Conservation (phyloP, 2,329 filamentous ascomycete genomes). For the Ascochyta rabiei region DNA sequence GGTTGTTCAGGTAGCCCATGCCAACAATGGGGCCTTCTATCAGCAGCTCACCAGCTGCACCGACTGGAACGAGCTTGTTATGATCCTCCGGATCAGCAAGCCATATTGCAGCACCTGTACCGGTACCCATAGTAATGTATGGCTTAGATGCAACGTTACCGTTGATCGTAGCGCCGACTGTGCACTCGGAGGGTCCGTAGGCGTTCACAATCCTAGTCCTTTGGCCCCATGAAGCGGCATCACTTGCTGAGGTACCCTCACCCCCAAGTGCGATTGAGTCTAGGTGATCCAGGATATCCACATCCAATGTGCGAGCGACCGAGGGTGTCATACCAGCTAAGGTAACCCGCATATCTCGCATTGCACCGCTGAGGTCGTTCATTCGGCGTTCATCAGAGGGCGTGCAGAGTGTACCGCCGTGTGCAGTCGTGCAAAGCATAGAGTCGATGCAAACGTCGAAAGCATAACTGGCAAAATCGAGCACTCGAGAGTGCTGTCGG, state of each 20-base stretch:
- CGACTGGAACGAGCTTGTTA: conserved; percentile 45
- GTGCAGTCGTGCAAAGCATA: conserved; percentile 43
- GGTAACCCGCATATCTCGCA: conserved; percentile 44
- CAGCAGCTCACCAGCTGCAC: conserved; percentile 60
- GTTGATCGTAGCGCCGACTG: conserved; percentile 45
- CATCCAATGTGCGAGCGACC: conserved; percentile 45
- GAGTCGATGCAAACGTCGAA: conserved; percentile 48
- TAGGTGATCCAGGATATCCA: conserved; percentile 49
- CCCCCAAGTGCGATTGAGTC: conserved; percentile 53
- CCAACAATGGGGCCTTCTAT: conserved; percentile 63
- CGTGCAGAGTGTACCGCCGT: conserved; percentile 45
- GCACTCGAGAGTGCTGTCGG: conserved; percentile 38
- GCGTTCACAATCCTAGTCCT: conserved; percentile 44
- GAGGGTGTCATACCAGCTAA: conserved; percentile 47
- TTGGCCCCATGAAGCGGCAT: conserved; percentile 53
- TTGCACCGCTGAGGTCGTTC: conserved; percentile 54
- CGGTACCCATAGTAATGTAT: conserved; percentile 48
- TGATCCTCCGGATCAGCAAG: conserved; percentile 50
- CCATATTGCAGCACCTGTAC: conserved; percentile 46
- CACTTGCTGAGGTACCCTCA: conserved; percentile 42
- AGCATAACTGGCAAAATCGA: conserved; percentile 48
- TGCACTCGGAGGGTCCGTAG: conserved; percentile 47
- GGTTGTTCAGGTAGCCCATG: conserved; percentile 46
- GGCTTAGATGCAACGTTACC: conserved; percentile 34
- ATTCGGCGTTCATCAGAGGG: conserved; percentile 55